Evolutionary conservation across 768 basidiomycete species (phyloP), one percentile per base, ranked within the genome.

Genomic region (Cystofilobasidium bisporidii): DNA sequence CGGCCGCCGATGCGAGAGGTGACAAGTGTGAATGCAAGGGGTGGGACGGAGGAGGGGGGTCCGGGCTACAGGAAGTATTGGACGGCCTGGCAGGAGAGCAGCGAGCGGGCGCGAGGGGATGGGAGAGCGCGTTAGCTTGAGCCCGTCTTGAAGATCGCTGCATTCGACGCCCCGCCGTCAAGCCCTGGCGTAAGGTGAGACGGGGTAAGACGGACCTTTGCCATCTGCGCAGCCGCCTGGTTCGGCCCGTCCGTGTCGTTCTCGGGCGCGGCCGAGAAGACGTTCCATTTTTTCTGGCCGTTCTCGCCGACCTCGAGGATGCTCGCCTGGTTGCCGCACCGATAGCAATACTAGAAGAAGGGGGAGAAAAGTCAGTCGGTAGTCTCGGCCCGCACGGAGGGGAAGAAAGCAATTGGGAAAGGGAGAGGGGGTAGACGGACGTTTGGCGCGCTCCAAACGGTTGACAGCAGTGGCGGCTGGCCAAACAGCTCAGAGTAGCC

Each of bases 371-470:
- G 32, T 9, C 20, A 22, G 32, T 45, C 26, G 32, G 22, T 36
- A 32, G n/a, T n/a, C n/a, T n/a, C n/a, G n/a, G n/a, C n/a, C n/a
- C 41, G 10, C 22, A 10, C 22, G 45, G 28, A 62, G 36, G 58
- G 12, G 12, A 33, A 3, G 4, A 32, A 18, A n/a, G n/a, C n/a
- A n/a, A n/a, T n/a, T n/a, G 22, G 36, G 33, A 41, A 26, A 48
- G 2, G n/a, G n/a, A n/a, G n/a, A n/a, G n/a, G n/a, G n/a, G n/a
- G n/a, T n/a, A n/a, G 17, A 71, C 75, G 71, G 53, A 77, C 76
- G 75, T 99, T 99, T 45, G 94, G 94, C 45, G 96, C 96, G 26
- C 87, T 90, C 96, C 96, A 99, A 10, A 99, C 96, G 0, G 96
- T 99, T 30, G 90, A 91, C 64, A 99, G 83, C 73, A 90, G 89